phyloP scores from a whole-genome alignment of 371 early-diverging fungal species.

The Syncephalastrum sp. region DNA sequence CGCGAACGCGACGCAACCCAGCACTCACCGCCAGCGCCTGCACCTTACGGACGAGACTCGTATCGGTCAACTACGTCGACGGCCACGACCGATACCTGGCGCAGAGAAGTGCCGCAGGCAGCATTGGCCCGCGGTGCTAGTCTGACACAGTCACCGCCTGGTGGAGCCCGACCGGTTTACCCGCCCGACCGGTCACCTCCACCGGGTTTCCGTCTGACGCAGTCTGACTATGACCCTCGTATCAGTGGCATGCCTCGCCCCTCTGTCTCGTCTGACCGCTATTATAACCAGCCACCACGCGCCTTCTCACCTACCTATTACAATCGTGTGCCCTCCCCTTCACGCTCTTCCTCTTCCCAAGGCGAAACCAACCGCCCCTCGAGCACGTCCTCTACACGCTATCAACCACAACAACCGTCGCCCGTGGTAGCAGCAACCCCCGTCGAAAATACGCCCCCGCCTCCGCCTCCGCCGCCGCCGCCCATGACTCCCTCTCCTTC shows the following conservation, averaged over 20 bases:
- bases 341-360: slow-evolving; percentile 24
- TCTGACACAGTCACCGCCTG: slow-evolving; percentile 15
- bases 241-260: slow-evolving; percentile 46
- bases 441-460: not conserved
- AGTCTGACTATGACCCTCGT: slow-evolving; percentile 40
- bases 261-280: slow-evolving; percentile 31
- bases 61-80: slow-evolving; percentile 11
- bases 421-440: slow-evolving; percentile 3
- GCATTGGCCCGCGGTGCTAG: slow-evolving; percentile 31
- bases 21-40: slow-evolving; percentile 14
- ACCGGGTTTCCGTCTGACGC: slow-evolving; percentile 14
- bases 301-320: slow-evolving; percentile 21
- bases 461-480: slow-evolving; percentile 17
- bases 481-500: slow-evolving; percentile 27
- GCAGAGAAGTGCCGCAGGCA: slow-evolving; percentile 38
- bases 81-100: slow-evolving; percentile 24
- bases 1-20: slow-evolving; percentile 34
- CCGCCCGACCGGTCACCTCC: slow-evolving; percentile 17
- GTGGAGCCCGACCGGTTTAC: slow-evolving; percentile 13
- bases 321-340: slow-evolving; percentile 32
- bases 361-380: slow-evolving; percentile 6
- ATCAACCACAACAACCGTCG: slow-evolving; percentile 30
- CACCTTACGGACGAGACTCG: slow-evolving; percentile 13
- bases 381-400: slow-evolving; percentile 15
- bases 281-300: slow-evolving; percentile 25